These are phyloP conservation scores for Sistotremastrum suecicum DNA, from an alignment of 768 basidiomycete species.

Conservation along the genomic window DNA sequence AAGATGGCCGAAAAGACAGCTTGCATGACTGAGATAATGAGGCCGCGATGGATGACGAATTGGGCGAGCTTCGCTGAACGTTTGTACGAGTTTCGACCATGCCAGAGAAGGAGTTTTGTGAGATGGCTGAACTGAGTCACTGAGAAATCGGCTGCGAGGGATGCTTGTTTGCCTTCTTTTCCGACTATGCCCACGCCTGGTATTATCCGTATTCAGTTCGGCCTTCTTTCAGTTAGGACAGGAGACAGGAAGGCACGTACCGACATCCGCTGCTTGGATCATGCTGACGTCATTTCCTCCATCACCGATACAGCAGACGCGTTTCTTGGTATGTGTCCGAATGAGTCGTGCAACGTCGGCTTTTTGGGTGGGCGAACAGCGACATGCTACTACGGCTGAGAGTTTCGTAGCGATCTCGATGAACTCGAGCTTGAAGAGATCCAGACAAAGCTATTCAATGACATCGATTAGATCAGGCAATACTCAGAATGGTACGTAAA, in stretches of 20 bases:
- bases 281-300: slow-evolving; percentile 99
- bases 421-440: slow-evolving; percentile 85
- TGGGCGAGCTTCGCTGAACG: slow-evolving; percentile 96
- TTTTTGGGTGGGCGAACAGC: slow-evolving; percentile 97
- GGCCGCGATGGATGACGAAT: slow-evolving; percentile 94
- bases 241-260: slow-evolving; percentile 35
- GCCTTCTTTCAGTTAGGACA: neutral
- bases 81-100: slow-evolving; percentile 96
- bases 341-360: slow-evolving; percentile 95
- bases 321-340: slow-evolving; percentile 77
- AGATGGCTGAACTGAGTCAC: slow-evolving; percentile 94
- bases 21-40: slow-evolving; percentile 97
- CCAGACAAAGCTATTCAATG: slow-evolving; percentile 62
- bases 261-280: slow-evolving; percentile 99
- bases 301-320: slow-evolving; percentile 97
- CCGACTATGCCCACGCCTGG: slow-evolving; percentile 94
- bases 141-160: slow-evolving; percentile 96
- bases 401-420: slow-evolving; percentile 93
- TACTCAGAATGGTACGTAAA: slow-evolving; percentile 4
- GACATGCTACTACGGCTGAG: slow-evolving; percentile 91
- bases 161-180: slow-evolving; percentile 97
- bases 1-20: slow-evolving; percentile 91
- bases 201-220: too few relatives aligned
- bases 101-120: slow-evolving; percentile 95
- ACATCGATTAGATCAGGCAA: neutral